Percentiles rank a stretch among this genome's conserved stretches.
These are phyloP conservation scores for Tetrahymena thermophila DNA, from an alignment of 73 alveolate species.

Conservation along the genomic window DNA sequence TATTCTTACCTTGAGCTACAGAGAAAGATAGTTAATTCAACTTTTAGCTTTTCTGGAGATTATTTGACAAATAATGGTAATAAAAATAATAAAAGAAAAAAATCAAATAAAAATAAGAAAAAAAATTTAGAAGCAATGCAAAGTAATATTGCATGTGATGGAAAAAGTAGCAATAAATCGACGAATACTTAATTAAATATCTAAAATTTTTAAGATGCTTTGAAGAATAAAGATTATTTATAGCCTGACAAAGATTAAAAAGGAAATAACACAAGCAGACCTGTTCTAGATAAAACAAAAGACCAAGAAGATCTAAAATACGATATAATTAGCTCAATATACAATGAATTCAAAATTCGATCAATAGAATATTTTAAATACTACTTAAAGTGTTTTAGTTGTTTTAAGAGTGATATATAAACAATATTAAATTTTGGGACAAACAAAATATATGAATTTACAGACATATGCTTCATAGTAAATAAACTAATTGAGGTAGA, in stretches of 20 bases:
- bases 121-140: background rate
- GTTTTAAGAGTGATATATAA: background rate
- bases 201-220: background rate
- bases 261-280: background rate
- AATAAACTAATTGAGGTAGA: background rate
- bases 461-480: background rate
- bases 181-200: background rate
- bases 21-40: background rate
- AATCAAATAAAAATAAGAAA: background rate
- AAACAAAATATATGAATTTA: background rate
- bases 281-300: background rate
- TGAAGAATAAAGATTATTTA: background rate
- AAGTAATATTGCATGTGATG: background rate
- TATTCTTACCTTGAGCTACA: background rate
- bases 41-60: background rate
- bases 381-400: background rate
- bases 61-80: background rate
- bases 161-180: background rate
- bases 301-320: background rate
- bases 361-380: background rate
- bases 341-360: background rate
- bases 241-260: background rate
- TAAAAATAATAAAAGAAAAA: background rate
- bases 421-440: background rate
- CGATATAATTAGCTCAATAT: background rate